Evolutionary conservation across 129 eudicot species (phyloP).

Genomic region (Flaveria sonorensis): DNA sequence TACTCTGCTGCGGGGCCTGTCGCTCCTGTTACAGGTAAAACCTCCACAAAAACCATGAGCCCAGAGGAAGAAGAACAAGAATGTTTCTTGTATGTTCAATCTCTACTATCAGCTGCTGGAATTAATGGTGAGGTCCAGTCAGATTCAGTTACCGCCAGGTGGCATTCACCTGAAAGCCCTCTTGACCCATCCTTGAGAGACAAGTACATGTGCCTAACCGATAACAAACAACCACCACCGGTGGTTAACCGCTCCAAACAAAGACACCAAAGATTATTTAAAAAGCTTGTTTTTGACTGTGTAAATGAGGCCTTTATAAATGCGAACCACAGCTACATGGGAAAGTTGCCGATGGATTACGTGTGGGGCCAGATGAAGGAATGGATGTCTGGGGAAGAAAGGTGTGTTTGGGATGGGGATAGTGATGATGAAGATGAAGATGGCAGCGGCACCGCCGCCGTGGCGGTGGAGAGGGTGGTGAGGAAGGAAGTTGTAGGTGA

Average conservation of each 20-base stretch:
- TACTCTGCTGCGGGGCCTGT: conserved; percentile 48
- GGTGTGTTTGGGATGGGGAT: conserved; percentile 40
- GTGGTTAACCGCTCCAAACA: conserved; percentile 51
- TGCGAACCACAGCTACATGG: conserved; percentile 19
- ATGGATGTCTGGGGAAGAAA: conserved; percentile 54
- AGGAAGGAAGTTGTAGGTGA: conserved; percentile 66
- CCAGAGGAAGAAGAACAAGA: conserved; percentile 62
- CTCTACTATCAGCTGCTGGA: conserved; percentile 67
- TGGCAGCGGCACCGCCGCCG: conserved; percentile 20
- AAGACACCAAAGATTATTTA: conserved; percentile 59
- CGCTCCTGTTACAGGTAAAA: conserved; percentile 34
- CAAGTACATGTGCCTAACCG: conserved; percentile 46
- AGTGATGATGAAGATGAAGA: conserved; percentile 28
- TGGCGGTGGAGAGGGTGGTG: conserved; percentile 61
- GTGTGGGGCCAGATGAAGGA: conserved; percentile 70
- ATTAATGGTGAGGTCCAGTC: conserved; percentile 38
- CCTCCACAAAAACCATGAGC: conserved; percentile 35
- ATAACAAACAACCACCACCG: conserved; percentile 18
- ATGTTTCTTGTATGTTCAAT: conserved; percentile 51
- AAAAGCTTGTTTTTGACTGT: conserved; percentile 79
- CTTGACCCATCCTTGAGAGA: conserved; percentile 82
- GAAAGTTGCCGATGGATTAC: conserved; percentile 33
- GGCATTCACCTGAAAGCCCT: conserved; percentile 85
- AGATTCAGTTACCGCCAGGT: conserved; percentile 40
- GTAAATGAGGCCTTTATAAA: conserved; percentile 57